Conservation (phyloP, 2,329 filamentous ascomycete species). For the Plectosphaerella plurivora region DNA sequence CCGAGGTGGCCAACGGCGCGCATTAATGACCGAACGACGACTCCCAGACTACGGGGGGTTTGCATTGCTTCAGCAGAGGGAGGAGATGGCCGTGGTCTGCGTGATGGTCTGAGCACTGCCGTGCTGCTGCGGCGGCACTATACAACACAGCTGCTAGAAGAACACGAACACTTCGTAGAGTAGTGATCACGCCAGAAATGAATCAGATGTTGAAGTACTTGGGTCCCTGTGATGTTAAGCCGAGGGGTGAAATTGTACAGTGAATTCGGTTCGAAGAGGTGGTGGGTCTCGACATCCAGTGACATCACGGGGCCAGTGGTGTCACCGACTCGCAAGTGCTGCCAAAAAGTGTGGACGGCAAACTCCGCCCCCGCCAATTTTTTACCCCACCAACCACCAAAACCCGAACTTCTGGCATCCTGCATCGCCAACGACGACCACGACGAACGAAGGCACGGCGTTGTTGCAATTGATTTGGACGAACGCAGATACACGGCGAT, state of each 20-base stretch:
- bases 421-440: constrained; percentile 4
- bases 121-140: too few relatives aligned
- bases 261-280: too few relatives aligned
- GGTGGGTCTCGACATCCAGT: not conserved
- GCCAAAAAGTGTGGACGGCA: constrained; percentile 1
- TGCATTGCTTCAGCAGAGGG: not conserved
- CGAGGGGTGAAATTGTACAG: too few relatives aligned
- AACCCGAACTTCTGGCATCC: constrained; percentile 6
- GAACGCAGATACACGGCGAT: not conserved
- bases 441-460: not conserved
- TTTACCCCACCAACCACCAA: constrained; percentile 26
- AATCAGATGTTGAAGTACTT: too few relatives aligned
- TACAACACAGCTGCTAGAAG: too few relatives aligned
- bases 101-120: not conserved
- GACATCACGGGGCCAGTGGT: not conserved
- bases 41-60: not conserved
- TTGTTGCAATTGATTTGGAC: not conserved
- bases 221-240: too few relatives aligned
- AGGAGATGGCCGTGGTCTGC: not conserved
- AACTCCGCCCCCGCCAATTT: constrained; percentile 22
- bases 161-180: too few relatives aligned
- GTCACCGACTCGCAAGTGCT: constrained; percentile 1
- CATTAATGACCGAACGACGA: not conserved
- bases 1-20: not conserved
- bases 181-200: too few relatives aligned